Base-by-base conservation (phyloP, 192 early-diverging fungal genomes). In the Backusella sp. region DNA sequence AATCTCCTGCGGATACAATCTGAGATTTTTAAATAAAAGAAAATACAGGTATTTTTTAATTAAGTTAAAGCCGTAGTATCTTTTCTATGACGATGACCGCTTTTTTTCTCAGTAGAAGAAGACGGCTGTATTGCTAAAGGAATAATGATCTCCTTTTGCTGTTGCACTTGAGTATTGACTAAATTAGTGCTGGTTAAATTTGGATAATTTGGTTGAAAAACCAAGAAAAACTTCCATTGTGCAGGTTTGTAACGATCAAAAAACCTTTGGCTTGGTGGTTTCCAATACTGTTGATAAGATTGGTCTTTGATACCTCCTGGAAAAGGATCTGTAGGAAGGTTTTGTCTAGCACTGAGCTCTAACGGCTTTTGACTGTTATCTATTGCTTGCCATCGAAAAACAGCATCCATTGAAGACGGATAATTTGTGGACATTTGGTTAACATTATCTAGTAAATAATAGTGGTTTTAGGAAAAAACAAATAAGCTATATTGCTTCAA, bases 331-430 rank as follows among this genome's bases (percentile, higher is more conserved):
- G 11, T 62, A 62, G 9, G 9, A 28, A 62, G 56, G 7, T 62
- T 62, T 28, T 26, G 28, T 28, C 12, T 23, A 28, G 56, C 56
- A 26, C 56, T 62, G 9, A 62, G 28, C 11, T 62, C 56, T 62
- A 62, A 28, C 2, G 56, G 21, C 4, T 62, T 62, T 28, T 62
- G 56, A 4, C 26, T 62, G 9, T 28, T 62, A 62, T 62, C 26
- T 62, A n/a, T 62, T 62, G 56, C 19, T 23, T 62, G 21, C 56
- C 56, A 62, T 62, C 56, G 56, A 62, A 62, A 62, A 28, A 62
- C 23, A 62, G 12, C 26, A 28, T 62, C 56, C 26, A 62, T 62
- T 28, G 56, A 62, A 14, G 21, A 62, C 26, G 56, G 56, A 14
- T 11, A 62, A 9, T 9, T 62, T 62, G 56, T 21, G 11, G 12